Percentiles rank a stretch among this genome's conserved stretches.
Evolutionary conservation across 192 early-diverging fungal genomes (phyloP).

Genomic region (Dissophora globulifera): DNA sequence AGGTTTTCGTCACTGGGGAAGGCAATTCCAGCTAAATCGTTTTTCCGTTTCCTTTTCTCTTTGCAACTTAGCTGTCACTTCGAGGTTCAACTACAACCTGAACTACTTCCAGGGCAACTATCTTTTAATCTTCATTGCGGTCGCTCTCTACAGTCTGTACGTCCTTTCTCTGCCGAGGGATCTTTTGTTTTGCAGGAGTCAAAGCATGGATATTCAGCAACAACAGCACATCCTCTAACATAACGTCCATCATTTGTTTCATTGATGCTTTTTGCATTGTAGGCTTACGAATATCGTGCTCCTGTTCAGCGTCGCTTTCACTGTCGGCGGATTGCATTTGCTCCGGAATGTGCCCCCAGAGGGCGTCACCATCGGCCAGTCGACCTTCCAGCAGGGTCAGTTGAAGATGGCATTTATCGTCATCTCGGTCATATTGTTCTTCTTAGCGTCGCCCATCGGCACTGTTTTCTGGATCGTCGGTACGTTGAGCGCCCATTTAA

Average conservation of each 20-base stretch:
- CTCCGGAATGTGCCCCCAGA: slow-evolving; percentile 59
- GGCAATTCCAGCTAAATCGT: too few relatives aligned
- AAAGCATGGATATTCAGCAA: too few relatives aligned
- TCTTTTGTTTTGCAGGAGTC: too few relatives aligned
- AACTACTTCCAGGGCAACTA: slow-evolving; percentile 71
- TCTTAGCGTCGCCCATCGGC: slow-evolving; percentile 61
- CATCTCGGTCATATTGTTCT: slow-evolving; percentile 60
- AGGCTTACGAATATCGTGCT: slow-evolving; percentile 64
- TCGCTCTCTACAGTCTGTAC: slow-evolving; percentile 67
- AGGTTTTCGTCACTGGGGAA: too few relatives aligned
- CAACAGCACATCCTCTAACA: too few relatives aligned
- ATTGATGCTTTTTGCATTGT: not conserved
- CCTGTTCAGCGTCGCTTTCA: slow-evolving; percentile 60
- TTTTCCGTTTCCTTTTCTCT: too few relatives aligned
- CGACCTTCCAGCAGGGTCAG: slow-evolving; percentile 47
- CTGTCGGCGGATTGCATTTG: slow-evolving; percentile 59
- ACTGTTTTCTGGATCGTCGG: slow-evolving; percentile 71
- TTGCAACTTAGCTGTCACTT: slow-evolving; percentile 56
- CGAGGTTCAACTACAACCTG: slow-evolving; percentile 65
- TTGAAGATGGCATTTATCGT: slow-evolving; percentile 57
- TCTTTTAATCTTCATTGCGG: slow-evolving; percentile 63
- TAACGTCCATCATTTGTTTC: not conserved
- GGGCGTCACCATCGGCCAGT: slow-evolving; percentile 53
- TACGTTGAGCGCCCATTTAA: slow-evolving; percentile 31
- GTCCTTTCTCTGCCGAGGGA: too few relatives aligned